Conservation (phyloP, 768 basidiomycete species). For the Rhizopogon vesiculosus region DNA sequence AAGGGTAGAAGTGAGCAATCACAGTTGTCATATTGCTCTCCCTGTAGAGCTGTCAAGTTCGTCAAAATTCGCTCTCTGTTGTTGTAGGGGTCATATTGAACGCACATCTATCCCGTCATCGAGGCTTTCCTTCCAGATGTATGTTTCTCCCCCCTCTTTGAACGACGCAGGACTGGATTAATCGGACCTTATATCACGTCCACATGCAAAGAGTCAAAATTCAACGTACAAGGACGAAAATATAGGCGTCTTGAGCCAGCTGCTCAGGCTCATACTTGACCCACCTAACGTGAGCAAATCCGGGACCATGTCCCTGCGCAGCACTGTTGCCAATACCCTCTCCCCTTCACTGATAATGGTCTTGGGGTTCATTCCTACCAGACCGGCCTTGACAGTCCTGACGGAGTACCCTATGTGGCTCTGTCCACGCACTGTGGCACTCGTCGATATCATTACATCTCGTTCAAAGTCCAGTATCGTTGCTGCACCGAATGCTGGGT, state of each 20-base stretch:
- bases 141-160: not conserved
- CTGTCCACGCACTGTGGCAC: not conserved
- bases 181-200: not conserved
- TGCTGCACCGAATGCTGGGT: not conserved
- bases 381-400: not conserved
- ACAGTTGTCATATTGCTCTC: not conserved
- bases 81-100: not conserved
- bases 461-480: constrained; percentile 1
- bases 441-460: not conserved
- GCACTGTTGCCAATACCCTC: not conserved
- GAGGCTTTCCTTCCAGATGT: not conserved
- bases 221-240: not conserved
- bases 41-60: not conserved
- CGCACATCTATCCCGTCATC: not conserved
- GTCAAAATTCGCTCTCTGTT: not conserved
- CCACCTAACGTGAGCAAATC: not conserved
- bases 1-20: not conserved
- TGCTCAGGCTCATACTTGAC: not conserved
- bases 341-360: not conserved
- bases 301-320: not conserved
- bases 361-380: not conserved
- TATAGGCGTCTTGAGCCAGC: not conserved
- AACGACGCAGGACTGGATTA: not conserved
- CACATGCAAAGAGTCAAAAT: not conserved
- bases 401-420: not conserved